A percentile compares a stretch with the other conserved stretches of the same genome.
Evolutionary conservation across 306 rosid genomes (phyloP).

Genomic region (Cucumis sativus): Cucumber_9930_V3 NC_026660.2:4117501-4118000

Average conservation of each 20-base stretch:
- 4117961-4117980: neutral
- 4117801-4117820: neutral
- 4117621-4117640: slow-evolving; percentile 47
- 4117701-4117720: neutral
- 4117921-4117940: neutral
- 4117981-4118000: neutral
- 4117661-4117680: neutral
- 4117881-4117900: neutral
- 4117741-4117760: neutral
- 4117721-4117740: neutral
- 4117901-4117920: neutral
- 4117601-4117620: slow-evolving; percentile 45
- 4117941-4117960: neutral
- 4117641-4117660: slow-evolving; percentile 46
- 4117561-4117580: slow-evolving; percentile 26
- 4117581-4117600: slow-evolving; percentile 43
- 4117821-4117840: neutral
- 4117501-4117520: neutral
- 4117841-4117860: neutral
- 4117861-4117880: neutral
- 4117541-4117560: slow-evolving; percentile 27
- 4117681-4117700: neutral
- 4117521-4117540: slow-evolving; percentile 40
- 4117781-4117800: neutral
- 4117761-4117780: neutral